Base-by-base conservation (phyloP, 225 moss, liverwort and hornwort species). In the Lunularia cruciata region DNA sequence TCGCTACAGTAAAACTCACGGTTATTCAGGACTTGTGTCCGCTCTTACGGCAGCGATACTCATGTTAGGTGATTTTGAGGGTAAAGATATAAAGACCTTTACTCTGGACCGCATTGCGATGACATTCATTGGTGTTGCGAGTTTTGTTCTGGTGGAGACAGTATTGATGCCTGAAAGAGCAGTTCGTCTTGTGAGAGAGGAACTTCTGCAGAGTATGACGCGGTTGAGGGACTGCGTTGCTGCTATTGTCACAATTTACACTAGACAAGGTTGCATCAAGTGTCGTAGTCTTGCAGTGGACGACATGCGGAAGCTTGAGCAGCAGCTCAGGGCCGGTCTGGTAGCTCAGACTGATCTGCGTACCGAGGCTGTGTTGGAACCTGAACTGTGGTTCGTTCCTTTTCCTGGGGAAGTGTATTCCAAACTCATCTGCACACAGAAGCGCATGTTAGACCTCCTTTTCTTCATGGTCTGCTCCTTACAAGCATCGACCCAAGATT, bases 161-260 rank as follows among this genome's bases (percentile, higher is more conserved):
- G 33, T 71, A 8, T 45, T 81, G 5, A 63, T 81, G 10, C 81
- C 81, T 2, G 74, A 77, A 48, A 73, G 81, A 32, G 81, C 81
- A 3, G 77, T 71, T 35, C 59, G 71, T 42, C 74, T 81, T 1
- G 77, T 74, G 20, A 73, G 81, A 47, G 32, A 23, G 38, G 81
- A 81, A 49, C 66, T 81, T 22, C 27, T 81, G 30, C 62, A 39
- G 6, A 71, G 77, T 36, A 53, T 81, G 47, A 49, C 69, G 54
- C 63, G 65, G 23, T 36, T 81, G 65, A 70, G 81, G 54, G 81
- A 81, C 16, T 81, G 77, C 26, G 81, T 81, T 28, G 70, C 60
- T 11, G 77, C 71, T 35, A 67, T 81, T 42, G 77, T 81, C n/a
- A 64, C 77, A 19, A 77, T 81, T 16, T 81, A 81, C 71, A 81